phyloP scores from a whole-genome alignment of 2,329 filamentous ascomycete species.

The Paecilomyces dactylethromorphus region DNA sequence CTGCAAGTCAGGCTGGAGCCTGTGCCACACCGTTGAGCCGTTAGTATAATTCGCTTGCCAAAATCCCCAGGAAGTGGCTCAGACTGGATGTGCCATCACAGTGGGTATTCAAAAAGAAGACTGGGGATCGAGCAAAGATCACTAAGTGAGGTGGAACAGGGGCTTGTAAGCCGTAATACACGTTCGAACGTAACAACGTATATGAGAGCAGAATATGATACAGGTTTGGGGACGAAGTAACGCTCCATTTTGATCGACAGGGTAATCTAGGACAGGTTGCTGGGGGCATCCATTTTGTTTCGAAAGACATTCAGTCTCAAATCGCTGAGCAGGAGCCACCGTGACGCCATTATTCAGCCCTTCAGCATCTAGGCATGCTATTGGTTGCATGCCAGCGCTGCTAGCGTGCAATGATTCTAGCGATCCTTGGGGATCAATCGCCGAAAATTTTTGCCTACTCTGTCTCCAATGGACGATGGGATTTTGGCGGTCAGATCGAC shows the following conservation, averaged over 20 bases:
- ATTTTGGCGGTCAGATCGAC: neutral
- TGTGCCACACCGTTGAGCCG: slow-evolving; percentile 2
- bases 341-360: neutral
- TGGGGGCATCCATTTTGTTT: neutral
- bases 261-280: neutral
- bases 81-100: neutral
- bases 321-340: neutral
- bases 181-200: neutral
- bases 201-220: neutral
- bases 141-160: neutral
- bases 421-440: neutral
- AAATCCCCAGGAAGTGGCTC: neutral
- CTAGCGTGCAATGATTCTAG: neutral
- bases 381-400: neutral
- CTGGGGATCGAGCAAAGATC: neutral
- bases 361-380: neutral
- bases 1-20: neutral
- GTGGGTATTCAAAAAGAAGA: neutral
- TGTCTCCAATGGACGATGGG: neutral
- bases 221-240: neutral
- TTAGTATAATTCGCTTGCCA: neutral
- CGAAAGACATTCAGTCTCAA: neutral
- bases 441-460: neutral
- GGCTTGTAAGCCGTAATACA: neutral
- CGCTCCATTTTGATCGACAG: neutral